These are phyloP conservation scores for Rheum nobile DNA, from an alignment of 148 eudicot genomes.

Conservation along the genomic window DNA sequence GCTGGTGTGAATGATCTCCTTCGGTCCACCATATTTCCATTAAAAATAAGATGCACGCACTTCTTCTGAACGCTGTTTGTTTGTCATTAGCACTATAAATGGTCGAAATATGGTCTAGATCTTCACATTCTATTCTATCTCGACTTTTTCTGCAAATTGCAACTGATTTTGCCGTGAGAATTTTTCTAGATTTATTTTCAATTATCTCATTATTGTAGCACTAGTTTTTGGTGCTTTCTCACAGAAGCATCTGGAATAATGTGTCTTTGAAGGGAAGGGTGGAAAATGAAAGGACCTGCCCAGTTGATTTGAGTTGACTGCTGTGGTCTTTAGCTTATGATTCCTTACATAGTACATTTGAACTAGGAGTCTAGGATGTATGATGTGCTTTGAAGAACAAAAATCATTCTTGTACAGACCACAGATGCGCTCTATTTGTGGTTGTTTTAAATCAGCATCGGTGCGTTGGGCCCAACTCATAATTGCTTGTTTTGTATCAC, in stretches of 20 bases:
- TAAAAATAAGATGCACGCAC: too few species aligned
- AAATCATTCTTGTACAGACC: neutral
- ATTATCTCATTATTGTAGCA: neutral
- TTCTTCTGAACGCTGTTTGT: neutral
- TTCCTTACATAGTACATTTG: neutral
- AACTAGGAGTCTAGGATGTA: neutral
- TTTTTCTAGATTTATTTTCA: neutral
- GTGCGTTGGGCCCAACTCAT: neutral
- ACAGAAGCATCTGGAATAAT: neutral
- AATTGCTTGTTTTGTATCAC: too few species aligned
- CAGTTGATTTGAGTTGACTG: slow-evolving; percentile 8
- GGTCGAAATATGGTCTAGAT: neutral
- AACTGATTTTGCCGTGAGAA: neutral
- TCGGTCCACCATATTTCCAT: too few species aligned
- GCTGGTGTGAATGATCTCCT: neutral
- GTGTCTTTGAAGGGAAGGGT: neutral
- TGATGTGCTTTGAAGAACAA: neutral
- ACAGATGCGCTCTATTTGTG: neutral
- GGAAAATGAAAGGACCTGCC: slow-evolving; percentile 7
- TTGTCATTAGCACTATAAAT: slow-evolving; percentile 1
- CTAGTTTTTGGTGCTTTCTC: neutral
- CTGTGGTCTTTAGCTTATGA: slow-evolving; percentile 6
- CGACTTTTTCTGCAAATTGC: slow-evolving; percentile 1
- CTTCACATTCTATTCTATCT: neutral
- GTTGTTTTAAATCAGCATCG: neutral